Percentiles rank a stretch among this genome's conserved stretches.
Conservation (phyloP, 257 asterid genomes). For the Fraxinus quadrangulata region DNA sequence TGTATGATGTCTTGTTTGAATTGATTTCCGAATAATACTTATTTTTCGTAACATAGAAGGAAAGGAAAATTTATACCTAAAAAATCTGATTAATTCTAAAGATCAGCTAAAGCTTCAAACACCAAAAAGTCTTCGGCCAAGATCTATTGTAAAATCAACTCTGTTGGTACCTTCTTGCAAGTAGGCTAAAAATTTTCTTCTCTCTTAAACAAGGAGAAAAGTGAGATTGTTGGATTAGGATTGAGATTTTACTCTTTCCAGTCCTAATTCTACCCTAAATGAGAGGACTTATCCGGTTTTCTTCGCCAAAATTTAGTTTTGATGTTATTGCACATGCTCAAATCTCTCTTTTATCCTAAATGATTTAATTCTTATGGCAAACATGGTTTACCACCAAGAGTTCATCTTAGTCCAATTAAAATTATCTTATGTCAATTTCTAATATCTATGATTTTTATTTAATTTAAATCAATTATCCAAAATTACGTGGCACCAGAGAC, state of each 20-base stretch:
- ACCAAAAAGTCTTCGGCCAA: not conserved
- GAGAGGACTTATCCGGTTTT: not conserved
- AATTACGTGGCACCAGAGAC: not conserved
- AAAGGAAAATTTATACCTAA: too few relatives aligned
- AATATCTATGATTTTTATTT: too few relatives aligned
- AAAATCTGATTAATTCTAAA: too few relatives aligned
- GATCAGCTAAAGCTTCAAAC: not conserved
- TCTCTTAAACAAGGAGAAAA: not conserved
- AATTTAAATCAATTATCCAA: too few relatives aligned
- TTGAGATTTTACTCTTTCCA: not conserved
- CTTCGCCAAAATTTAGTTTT: not conserved
- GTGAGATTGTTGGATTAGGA: not conserved
- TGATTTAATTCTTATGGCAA: not conserved
- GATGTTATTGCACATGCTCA: not conserved
- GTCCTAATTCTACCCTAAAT: not conserved
- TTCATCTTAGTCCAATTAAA: not conserved
- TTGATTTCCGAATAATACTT: not conserved
- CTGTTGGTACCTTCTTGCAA: not conserved
- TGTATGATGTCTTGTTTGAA: not conserved
- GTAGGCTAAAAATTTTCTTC: not conserved
- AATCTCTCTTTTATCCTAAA: not conserved
- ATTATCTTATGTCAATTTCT: not conserved
- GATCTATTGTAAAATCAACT: not conserved
- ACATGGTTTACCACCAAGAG: not conserved
- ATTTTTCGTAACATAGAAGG: not conserved